Evolutionary conservation across 208 protist species (phyloP), one percentile per base, ranked within the genome.

Genomic region (Acanthamoeba culbertsoni): DNA sequence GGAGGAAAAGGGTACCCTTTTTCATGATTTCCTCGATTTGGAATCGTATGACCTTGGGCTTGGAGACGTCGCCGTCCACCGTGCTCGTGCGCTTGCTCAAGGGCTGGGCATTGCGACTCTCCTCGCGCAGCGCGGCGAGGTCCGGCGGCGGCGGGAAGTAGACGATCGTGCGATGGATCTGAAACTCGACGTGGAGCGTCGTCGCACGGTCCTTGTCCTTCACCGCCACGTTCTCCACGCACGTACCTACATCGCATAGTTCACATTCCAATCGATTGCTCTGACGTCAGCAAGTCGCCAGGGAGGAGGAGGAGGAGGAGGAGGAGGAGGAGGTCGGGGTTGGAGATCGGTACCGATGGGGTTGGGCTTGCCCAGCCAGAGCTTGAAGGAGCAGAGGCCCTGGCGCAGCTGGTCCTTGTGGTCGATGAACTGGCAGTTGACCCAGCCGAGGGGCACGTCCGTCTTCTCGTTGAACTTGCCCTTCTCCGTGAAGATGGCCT

Each of bases 361-460:
- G 79, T 96, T 96, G 55, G 93, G 35, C 71, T 96, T 93, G 77
- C 92, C 71, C 35, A 77, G 93, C 95, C 95, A 96, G 0, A 96
- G 42, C 4, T 91, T 68, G 18, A 95, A n/a, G 6, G 62, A 42
- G 0, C 84, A 2, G 2, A 65, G 6, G 53, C 95, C 95, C 28
- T 46, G 84, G 2, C 31, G 40, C 45, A 84, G 35, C 42, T 75
- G 45, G 42, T 92, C 31, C 45, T 84, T 84, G 88, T 65, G 55
- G 62, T 96, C 93, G 33, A 51, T 92, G 14, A 96, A 46, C 45
- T 93, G 92, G 18, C 62, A 63, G 53, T 93, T 94, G 0, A 89
- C 75, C 95, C 95, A 96, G 16, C 93, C 95, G n/a, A 94, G 63
- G 35, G 95, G 86, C 14, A 51, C 42, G 73, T 84, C 73, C 12